These are phyloP conservation scores for Esteya vermicola DNA, from an alignment of 2,329 filamentous ascomycete genomes.

Conservation along the genomic window DNA sequence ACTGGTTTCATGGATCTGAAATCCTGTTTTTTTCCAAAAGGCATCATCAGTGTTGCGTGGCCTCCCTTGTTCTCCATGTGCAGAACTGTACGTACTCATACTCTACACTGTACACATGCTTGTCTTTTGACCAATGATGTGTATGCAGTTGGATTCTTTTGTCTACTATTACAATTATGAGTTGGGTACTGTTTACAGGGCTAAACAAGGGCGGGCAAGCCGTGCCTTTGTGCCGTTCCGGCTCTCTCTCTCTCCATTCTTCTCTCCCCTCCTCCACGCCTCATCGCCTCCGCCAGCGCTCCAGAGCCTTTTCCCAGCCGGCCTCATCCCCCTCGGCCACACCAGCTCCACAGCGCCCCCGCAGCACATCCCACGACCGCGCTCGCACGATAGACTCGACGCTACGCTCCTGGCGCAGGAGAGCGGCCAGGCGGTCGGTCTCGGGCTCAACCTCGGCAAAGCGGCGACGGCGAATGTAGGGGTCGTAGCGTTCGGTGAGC, in stretches of 20 bases:
- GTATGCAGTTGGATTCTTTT: too few relatives aligned
- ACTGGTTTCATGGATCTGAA: too few relatives aligned
- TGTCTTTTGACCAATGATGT: too few relatives aligned
- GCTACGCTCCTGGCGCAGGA: constrained; percentile 60
- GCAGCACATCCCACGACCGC: constrained; percentile 68
- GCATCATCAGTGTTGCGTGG: too few relatives aligned
- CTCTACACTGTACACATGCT: too few relatives aligned
- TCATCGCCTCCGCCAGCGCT: constrained; percentile 32
- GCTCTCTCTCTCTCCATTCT: background rate
- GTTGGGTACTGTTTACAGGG: too few relatives aligned
- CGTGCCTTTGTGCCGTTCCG: background rate
- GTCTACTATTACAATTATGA: too few relatives aligned
- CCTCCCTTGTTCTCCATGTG: too few relatives aligned
- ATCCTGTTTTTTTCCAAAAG: too few relatives aligned
- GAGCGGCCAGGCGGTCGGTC: constrained; percentile 61
- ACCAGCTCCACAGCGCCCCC: constrained; percentile 53
- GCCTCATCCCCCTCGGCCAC: constrained; percentile 33
- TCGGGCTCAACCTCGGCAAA: constrained; percentile 70
- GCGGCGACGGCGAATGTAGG: constrained; percentile 67
- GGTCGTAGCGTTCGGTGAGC: constrained; percentile 77
- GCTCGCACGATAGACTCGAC: constrained; percentile 68
- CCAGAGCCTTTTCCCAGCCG: constrained; percentile 52
- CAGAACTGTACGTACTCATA: too few relatives aligned
- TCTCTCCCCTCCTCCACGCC: background rate
- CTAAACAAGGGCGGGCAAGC: too few relatives aligned